Evolutionary conservation across 202 grass and related monocot genomes (phyloP).

Genomic region (Carex arenaria): DNA sequence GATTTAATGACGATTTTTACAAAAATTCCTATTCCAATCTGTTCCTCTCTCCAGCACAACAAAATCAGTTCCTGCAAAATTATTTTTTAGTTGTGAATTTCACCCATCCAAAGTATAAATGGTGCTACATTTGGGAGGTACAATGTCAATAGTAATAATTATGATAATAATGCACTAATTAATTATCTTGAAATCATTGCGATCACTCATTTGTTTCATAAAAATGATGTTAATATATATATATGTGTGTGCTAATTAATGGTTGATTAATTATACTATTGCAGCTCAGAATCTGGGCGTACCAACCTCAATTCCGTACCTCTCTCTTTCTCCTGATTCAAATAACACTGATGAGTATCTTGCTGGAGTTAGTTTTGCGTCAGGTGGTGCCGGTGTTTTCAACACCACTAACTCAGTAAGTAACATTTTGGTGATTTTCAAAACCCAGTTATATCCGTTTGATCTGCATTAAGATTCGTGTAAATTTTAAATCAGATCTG

Average conservation of each 20-base stretch:
- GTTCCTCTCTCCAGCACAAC: too few species aligned
- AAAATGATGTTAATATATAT: background rate
- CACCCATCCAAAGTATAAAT: background rate
- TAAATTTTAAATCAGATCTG: too few species aligned
- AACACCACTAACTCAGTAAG: conserved; percentile 50
- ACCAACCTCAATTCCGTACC: conserved; percentile 40
- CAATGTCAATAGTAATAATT: too few species aligned
- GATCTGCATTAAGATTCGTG: too few species aligned
- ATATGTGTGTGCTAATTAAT: background rate
- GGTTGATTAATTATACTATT: background rate
- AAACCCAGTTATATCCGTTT: too few species aligned
- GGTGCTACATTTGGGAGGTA: too few species aligned
- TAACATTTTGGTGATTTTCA: background rate
- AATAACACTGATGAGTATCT: conserved; percentile 21
- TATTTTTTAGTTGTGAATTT: background rate
- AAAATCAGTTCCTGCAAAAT: background rate
- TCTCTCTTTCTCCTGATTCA: conserved; percentile 29
- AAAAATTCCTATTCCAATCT: too few species aligned
- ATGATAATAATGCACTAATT: too few species aligned
- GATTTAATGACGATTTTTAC: too few species aligned
- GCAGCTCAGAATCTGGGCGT: conserved; percentile 47
- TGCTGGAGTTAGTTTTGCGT: conserved; percentile 60
- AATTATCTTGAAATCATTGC: too few species aligned
- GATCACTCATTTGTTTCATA: background rate
- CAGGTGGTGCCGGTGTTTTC: conserved; percentile 54